A percentile compares a stretch with the other conserved stretches of the same genome.
These are phyloP conservation scores for Debaryomycetaceae sp. DNA, from an alignment of 1,139 yeast genomes.

Conservation along the genomic window DNA sequence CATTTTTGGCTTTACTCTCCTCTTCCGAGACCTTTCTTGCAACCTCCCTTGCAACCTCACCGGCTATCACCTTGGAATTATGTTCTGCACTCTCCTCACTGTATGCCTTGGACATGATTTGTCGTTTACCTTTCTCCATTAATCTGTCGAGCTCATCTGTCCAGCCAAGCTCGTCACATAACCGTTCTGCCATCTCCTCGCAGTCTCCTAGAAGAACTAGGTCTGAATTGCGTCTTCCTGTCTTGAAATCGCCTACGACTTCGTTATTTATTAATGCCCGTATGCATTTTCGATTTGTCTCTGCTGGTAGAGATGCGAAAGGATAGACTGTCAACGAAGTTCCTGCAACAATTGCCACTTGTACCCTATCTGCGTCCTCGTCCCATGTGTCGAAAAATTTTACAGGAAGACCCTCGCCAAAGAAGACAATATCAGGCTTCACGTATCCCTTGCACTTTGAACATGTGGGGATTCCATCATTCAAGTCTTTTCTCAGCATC, in stretches of 20 bases:
- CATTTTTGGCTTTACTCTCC: neutral
- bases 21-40: constrained; percentile 2
- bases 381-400: constrained; percentile 69
- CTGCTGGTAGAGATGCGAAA: constrained; percentile 77
- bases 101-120: neutral
- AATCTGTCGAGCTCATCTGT: constrained; percentile 41
- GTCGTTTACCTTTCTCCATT: constrained; percentile 14
- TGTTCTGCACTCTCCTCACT: neutral
- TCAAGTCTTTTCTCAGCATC: constrained; percentile 26
- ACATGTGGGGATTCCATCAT: constrained; percentile 50
- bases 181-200: constrained; percentile 54
- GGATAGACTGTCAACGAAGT: constrained; percentile 88
- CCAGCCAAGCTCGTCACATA: constrained; percentile 68
- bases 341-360: constrained; percentile 84
- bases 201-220: constrained; percentile 57
- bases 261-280: constrained; percentile 75
- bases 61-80: neutral
- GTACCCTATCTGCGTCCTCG: constrained; percentile 56
- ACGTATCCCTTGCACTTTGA: constrained; percentile 65
- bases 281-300: constrained; percentile 44
- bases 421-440: constrained; percentile 90
- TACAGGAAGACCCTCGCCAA: constrained; percentile 80
- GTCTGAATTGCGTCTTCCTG: constrained; percentile 52
- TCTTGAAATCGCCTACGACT: constrained; percentile 66
- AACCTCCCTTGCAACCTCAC: neutral